phyloP scores from a whole-genome alignment of 176 grass and related monocot genomes.

The Poa annua region DNA sequence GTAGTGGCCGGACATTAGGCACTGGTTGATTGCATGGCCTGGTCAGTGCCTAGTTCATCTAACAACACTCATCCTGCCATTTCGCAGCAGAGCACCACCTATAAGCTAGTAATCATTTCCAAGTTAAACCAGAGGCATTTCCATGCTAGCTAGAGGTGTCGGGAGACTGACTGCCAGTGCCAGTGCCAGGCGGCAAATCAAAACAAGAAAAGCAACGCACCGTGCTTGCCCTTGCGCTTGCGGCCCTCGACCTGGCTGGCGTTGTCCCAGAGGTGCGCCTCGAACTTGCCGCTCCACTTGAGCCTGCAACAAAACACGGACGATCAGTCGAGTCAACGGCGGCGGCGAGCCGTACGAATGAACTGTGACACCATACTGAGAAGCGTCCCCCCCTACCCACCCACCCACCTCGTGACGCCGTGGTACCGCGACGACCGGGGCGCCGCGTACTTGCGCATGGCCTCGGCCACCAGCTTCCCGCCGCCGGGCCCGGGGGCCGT shows the following conservation, averaged over 20 bases:
- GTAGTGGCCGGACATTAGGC: too few relatives aligned
- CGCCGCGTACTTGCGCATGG: conserved; percentile 78
- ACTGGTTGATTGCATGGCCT: background rate
- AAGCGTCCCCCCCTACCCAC: too few relatives aligned
- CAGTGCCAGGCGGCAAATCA: background rate
- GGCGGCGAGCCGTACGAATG: background rate
- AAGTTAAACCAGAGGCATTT: background rate
- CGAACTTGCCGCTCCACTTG: conserved; percentile 90
- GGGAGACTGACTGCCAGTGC: background rate
- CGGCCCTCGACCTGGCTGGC: conserved; percentile 64
- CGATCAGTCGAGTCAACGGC: conserved; percentile 1
- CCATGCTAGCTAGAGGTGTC: background rate
- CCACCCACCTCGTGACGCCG: conserved; percentile 86
- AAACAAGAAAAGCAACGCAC: conserved; percentile 27
- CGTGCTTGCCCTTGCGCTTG: conserved; percentile 77
- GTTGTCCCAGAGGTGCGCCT: conserved; percentile 91
- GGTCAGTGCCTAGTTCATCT: background rate
- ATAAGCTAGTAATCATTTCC: background rate
- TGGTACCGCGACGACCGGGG: conserved; percentile 88
- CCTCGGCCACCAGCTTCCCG: conserved; percentile 65
- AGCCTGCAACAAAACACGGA: conserved; percentile 43
- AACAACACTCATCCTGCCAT: background rate
- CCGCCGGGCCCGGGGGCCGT: background rate
- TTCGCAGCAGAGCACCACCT: background rate
- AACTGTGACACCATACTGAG: background rate